Base-by-base conservation (phyloP, 352 stramenopile genomes). In the Pythium utonaiense region DNA sequence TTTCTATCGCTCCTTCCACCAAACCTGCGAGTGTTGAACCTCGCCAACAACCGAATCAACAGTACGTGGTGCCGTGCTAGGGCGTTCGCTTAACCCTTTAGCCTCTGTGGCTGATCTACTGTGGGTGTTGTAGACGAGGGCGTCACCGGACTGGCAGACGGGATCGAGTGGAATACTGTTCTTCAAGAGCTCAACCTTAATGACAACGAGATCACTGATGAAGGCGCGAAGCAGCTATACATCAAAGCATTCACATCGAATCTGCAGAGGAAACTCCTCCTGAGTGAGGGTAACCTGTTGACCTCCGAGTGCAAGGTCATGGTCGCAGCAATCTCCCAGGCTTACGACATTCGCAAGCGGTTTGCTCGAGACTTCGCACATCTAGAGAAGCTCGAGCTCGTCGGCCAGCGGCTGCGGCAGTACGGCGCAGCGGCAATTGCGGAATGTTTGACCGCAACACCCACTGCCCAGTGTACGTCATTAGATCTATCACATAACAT, bases 401-500 rank as follows among this genome's bases (percentile, higher is more conserved):
- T 62, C 44, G 75, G 70, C 25, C 67, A 62, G 24, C 49, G 49
- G 1, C 69, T 89, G 9, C 74, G 75, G 0, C 74, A 82, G 48
- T 85, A 86, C 31, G 77, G 80, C 0, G 75, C 67, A 3, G 61
- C 74, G 0, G 80, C 76, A 0, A 72, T 89, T 19, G 56, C 57
- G 3, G 72, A 89, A 17, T 68, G 73, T 38, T 66, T 89, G 10
- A 16, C 64, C 17, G 34, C 52, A 3, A 66, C 53, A 5, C 34
- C 67, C 3, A 36, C 24, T 0, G 38, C 45, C 0, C 52, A 34
- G 21, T 89, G 80, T 54, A 70, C 67, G 3, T 56, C 49, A 0
- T 53, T 89, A 10, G 72, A 88, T 53, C 54, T 89, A 7, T 80
- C 77, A 10, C 60, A 70, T 49, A 89, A 89, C 44, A 53, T 53